Evolutionary conservation across 179 eudicot species (phyloP).

Genomic region (Pouteria campechiana): DNA sequence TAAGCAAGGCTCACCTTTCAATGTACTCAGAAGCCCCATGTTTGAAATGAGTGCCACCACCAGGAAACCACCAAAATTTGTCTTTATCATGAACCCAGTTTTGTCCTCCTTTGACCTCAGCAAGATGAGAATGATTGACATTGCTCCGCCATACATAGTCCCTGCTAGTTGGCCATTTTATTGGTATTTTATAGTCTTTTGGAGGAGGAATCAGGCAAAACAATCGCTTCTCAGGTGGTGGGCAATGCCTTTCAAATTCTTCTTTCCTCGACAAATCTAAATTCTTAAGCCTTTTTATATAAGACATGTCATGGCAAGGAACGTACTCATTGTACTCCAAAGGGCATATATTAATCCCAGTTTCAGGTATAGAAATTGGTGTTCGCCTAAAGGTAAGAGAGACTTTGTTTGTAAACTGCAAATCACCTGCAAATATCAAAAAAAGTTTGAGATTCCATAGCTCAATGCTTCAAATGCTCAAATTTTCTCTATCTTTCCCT

Average conservation of each 20-base stretch:
- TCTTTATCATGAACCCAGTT: constrained; percentile 91
- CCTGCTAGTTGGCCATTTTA: constrained; percentile 88
- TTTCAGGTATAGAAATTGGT: constrained; percentile 50
- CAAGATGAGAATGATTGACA: constrained; percentile 86
- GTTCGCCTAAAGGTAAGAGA: constrained; percentile 37
- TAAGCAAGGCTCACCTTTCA: constrained; percentile 36
- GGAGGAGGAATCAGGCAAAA: constrained; percentile 96
- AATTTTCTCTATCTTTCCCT: too few relatives aligned
- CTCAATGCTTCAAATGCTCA: background rate
- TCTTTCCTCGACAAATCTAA: constrained; percentile 66
- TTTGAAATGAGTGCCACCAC: constrained; percentile 99
- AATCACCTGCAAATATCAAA: constrained; percentile 29
- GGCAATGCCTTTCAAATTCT: constrained; percentile 88
- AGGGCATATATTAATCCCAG: constrained; percentile 81
- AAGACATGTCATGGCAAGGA: constrained; percentile 78
- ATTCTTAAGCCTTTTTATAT: constrained; percentile 50
- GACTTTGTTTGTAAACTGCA: constrained; percentile 48
- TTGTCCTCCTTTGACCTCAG: constrained; percentile 96
- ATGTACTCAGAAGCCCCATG: constrained; percentile 92
- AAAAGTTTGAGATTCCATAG: background rate
- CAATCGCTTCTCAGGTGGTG: constrained; percentile 60
- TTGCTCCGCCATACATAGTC: constrained; percentile 95
- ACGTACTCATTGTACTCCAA: constrained; percentile 60
- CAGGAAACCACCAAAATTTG: constrained; percentile 93
- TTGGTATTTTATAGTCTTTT: constrained; percentile 79